Percentiles rank a stretch among this genome's conserved stretches.
Evolutionary conservation across 768 basidiomycete species (phyloP).

Genomic region (Panellus pusillus): DNA sequence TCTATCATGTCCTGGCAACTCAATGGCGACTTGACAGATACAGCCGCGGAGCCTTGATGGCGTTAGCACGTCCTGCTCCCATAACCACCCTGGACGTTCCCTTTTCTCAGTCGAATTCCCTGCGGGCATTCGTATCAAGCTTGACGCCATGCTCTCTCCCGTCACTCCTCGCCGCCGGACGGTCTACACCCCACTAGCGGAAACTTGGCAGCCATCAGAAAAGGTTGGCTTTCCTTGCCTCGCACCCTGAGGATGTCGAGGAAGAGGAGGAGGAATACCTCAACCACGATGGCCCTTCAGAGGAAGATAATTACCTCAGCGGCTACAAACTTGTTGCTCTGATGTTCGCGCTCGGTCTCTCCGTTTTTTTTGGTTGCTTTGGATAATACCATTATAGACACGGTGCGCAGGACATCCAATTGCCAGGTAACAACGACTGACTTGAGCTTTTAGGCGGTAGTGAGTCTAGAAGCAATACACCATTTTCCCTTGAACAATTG

Average conservation of each 20-base stretch:
- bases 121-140: background rate
- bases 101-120: background rate
- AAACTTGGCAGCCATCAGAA: background rate
- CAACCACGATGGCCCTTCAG: background rate
- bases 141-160: conserved; percentile 6
- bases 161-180: conserved; percentile 17
- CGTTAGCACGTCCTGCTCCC: background rate
- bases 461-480: background rate
- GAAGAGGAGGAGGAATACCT: background rate
- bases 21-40: background rate
- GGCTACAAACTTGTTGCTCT: conserved; percentile 6
- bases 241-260: background rate
- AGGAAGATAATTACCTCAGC: conserved; percentile 6
- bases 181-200: conserved; percentile 8
- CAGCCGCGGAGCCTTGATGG: background rate
- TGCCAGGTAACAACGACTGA: background rate
- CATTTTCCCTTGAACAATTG: background rate
- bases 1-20: background rate
- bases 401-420: background rate
- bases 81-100: background rate
- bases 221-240: conserved; percentile 8
- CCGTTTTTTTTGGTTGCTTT: conserved; percentile 9
- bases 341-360: conserved; percentile 10
- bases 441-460: background rate
- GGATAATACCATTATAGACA: conserved; percentile 13